phyloP scores from a whole-genome alignment of 73 alveolate species.

The Tetrahymena borealis region DNA sequence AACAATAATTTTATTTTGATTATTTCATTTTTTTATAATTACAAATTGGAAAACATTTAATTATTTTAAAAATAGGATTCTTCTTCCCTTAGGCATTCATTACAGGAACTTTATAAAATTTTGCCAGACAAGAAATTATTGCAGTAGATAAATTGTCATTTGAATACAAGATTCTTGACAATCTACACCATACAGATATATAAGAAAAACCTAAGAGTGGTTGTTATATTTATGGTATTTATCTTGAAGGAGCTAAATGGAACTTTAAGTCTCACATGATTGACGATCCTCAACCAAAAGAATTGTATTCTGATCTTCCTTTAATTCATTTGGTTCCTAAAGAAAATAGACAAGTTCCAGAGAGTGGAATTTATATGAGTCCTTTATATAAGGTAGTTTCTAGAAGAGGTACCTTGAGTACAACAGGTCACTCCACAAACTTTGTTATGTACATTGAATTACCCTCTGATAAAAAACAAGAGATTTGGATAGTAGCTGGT shows the following conservation, averaged over 20 bases:
- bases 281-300: conserved; percentile 91
- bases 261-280: conserved; percentile 80
- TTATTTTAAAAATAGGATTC: background rate
- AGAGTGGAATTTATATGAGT: conserved; percentile 74
- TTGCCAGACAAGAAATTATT: conserved; percentile 92
- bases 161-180: conserved; percentile 80
- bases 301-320: conserved; percentile 97
- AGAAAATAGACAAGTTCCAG: conserved; percentile 49
- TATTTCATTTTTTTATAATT: conserved; percentile 60
- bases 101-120: conserved; percentile 97
- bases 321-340: conserved; percentile 94
- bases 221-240: conserved; percentile 94
- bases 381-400: conserved; percentile 97
- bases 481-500: conserved; percentile 97
- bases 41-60: too few relatives aligned
- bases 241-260: conserved; percentile 98
- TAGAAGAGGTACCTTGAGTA: conserved; percentile 97
- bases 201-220: conserved; percentile 88
- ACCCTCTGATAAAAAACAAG: conserved; percentile 85
- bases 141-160: conserved; percentile 90
- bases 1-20: conserved; percentile 68
- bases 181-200: conserved; percentile 72
- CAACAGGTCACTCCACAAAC: conserved; percentile 98
- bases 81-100: conserved; percentile 97
- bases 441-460: conserved; percentile 88